Percentiles rank a stretch among this genome's conserved stretches.
Conservation (phyloP, 495 filamentous ascomycete species). For the Arthonia radiata region DNA sequence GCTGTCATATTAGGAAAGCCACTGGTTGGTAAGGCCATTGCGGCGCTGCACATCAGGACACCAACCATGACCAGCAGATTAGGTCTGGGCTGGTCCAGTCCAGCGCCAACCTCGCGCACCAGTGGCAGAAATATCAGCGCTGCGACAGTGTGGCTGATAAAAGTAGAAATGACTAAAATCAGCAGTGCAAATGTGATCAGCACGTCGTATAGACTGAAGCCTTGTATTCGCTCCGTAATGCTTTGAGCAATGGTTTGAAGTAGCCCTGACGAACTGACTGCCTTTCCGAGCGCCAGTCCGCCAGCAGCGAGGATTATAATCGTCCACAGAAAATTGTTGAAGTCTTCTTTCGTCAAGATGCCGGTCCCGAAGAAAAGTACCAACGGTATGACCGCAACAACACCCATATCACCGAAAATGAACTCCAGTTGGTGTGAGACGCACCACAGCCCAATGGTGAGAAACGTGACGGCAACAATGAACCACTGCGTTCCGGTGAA, state of each 20-base stretch:
- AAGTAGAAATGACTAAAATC: conserved; percentile 85
- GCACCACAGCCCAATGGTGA: conserved; percentile 83
- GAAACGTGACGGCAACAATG: conserved; percentile 59
- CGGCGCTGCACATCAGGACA: conserved; percentile 41
- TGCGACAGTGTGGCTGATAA: conserved; percentile 94
- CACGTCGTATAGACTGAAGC: conserved; percentile 65
- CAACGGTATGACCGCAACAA: conserved; percentile 88
- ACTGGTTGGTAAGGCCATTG: conserved; percentile 77
- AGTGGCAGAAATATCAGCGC: conserved; percentile 86
- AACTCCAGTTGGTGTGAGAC: conserved; percentile 65
- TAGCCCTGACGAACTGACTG: conserved; percentile 81
- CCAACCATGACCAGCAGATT: conserved; percentile 82
- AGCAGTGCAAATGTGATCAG: conserved; percentile 64
- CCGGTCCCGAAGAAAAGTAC: conserved; percentile 92
- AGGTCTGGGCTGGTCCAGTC: conserved; percentile 72
- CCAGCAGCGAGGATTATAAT: conserved; percentile 97
- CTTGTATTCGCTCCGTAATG: conserved; percentile 50
- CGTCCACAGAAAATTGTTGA: conserved; percentile 99
- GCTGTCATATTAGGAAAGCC: conserved; percentile 99
- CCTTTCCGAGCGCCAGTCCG: conserved; percentile 77
- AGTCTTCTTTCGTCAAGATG: conserved; percentile 96
- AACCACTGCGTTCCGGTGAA: conserved; percentile 88
- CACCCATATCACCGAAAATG: conserved; percentile 91
- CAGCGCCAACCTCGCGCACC: conserved; percentile 58
- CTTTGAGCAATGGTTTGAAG: conserved; percentile 58